phyloP scores from a whole-genome alignment of 306 rosid species.

The Glycyrrhiza uralensis region DNA sequence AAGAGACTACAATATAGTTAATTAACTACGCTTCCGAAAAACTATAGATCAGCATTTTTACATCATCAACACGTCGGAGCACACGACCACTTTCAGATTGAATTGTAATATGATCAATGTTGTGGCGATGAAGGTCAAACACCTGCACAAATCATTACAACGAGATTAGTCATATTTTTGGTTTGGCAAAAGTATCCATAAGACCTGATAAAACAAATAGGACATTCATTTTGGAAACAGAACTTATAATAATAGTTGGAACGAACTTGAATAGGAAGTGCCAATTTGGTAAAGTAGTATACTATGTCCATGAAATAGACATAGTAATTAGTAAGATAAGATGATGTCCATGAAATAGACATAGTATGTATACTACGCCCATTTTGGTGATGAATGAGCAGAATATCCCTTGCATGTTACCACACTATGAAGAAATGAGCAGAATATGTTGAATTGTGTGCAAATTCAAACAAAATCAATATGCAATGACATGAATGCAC shows the following conservation, averaged over 20 bases:
- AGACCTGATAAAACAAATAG: background rate
- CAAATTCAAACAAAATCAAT: constrained; percentile 11
- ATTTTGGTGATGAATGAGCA: background rate
- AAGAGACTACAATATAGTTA: background rate
- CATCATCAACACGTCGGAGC: constrained; percentile 91
- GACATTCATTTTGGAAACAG: background rate
- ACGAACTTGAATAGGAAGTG: background rate
- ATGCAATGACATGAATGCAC: background rate
- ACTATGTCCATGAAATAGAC: background rate
- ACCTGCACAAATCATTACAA: constrained; percentile 46
- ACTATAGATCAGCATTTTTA: constrained; percentile 34
- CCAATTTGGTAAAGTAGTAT: background rate
- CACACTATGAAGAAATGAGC: background rate
- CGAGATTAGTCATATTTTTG: constrained; percentile 22
- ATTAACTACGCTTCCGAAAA: constrained; percentile 1
- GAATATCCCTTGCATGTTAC: background rate
- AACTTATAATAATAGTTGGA: background rate
- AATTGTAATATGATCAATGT: constrained; percentile 91
- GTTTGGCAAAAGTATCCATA: background rate
- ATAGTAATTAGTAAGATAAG: too few species aligned
- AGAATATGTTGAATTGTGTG: background rate
- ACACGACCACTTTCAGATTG: constrained; percentile 71
- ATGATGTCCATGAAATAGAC: background rate
- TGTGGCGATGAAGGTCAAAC: constrained; percentile 90
- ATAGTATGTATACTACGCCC: background rate